Percentiles rank a stretch among this genome's conserved stretches.
phyloP scores from a whole-genome alignment of 441 rosid species.

The Syzygium malaccense region DNA sequence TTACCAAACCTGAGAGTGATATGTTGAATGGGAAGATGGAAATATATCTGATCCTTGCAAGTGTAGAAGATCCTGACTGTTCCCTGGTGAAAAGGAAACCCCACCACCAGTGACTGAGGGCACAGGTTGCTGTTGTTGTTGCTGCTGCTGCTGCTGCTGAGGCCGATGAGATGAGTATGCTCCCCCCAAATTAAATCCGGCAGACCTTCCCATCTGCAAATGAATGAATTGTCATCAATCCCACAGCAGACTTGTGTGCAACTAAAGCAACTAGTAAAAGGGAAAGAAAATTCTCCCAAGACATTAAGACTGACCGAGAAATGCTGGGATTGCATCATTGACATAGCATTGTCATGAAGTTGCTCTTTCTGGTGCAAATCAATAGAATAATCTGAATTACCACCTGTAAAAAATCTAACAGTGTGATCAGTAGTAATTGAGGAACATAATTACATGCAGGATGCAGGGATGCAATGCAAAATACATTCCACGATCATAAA shows the following conservation, averaged over 20 bases:
- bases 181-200: slow-evolving; percentile 79
- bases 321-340: slow-evolving; percentile 96
- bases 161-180: slow-evolving; percentile 74
- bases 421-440: slow-evolving; percentile 7
- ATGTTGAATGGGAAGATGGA: slow-evolving; percentile 67
- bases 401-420: slow-evolving; percentile 51
- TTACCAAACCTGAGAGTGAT: slow-evolving; percentile 79
- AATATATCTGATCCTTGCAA: slow-evolving; percentile 78
- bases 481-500: neutral
- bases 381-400: slow-evolving; percentile 79
- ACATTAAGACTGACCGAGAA: slow-evolving; percentile 61
- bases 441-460: neutral
- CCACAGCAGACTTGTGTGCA: neutral
- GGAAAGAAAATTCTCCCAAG: neutral
- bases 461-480: neutral
- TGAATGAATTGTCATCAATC: slow-evolving; percentile 1
- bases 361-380: slow-evolving; percentile 97
- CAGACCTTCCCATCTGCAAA: slow-evolving; percentile 84
- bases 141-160: slow-evolving; percentile 50
- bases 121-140: slow-evolving; percentile 77
- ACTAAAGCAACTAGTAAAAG: neutral
- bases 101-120: slow-evolving; percentile 61
- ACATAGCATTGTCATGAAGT: slow-evolving; percentile 76
- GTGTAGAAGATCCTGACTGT: slow-evolving; percentile 70
- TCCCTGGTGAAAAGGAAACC: slow-evolving; percentile 54